Percentiles rank a stretch among this genome's conserved stretches.
Conservation (phyloP, 2,329 filamentous ascomycete species). For the Pseudodiploospora longispora region DNA sequence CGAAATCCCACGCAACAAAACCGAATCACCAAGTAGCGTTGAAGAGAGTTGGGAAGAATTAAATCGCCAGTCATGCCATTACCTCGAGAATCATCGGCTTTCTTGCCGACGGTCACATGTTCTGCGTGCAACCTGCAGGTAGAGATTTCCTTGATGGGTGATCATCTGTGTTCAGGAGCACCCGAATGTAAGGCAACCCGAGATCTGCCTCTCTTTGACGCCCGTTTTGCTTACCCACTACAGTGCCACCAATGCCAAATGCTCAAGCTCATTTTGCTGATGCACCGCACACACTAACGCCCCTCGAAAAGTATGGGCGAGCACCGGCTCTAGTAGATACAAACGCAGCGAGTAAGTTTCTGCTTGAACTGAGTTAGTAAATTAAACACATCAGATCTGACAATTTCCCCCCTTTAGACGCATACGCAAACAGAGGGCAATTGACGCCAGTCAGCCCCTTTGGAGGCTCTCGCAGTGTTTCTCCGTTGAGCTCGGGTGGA, state of each 20-base stretch:
- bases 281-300: constrained; percentile 17
- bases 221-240: neutral
- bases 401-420: constrained; percentile 13
- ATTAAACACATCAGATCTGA: no score
- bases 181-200: constrained; percentile 35
- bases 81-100: constrained; percentile 51
- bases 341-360: constrained; percentile 41
- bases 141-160: constrained; percentile 77
- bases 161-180: constrained; percentile 61
- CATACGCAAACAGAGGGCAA: constrained; percentile 47
- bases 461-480: constrained; percentile 51
- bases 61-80: constrained; percentile 31
- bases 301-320: constrained; percentile 29
- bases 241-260: constrained; percentile 32
- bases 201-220: neutral
- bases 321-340: constrained; percentile 43
- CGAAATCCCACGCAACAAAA: no score
- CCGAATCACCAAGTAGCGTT: no score
- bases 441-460: constrained; percentile 56
- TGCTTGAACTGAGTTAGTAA: neutral
- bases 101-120: constrained; percentile 81
- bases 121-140: constrained; percentile 71
- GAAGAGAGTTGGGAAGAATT: no score
- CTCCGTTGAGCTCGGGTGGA: constrained; percentile 50
- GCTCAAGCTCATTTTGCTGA: constrained; percentile 19